Base-by-base conservation (phyloP, 2,329 filamentous ascomycete species). In the Clathrospora elynae region DNA sequence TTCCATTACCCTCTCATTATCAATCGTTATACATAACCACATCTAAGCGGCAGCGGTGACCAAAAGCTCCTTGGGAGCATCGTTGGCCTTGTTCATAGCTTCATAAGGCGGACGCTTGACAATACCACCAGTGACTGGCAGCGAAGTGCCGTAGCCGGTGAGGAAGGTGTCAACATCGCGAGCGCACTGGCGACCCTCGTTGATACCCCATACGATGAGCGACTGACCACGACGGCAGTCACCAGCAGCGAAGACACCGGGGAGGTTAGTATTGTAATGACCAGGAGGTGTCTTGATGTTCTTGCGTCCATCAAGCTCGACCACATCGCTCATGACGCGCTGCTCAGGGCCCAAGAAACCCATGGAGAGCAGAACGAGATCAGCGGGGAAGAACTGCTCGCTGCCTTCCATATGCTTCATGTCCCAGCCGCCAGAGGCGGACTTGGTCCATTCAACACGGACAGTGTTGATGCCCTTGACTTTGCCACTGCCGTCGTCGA, bases 131-230 rank as follows among this genome's bases (percentile, higher is more conserved):
- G 91, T 95, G 41, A 95, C 87, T 7, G 92, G 92, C 33, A 97
- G 81, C 64, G 81, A 82, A 45, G 88, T 91, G 66, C 83, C 78
- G 39, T 75, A 81, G 51, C 86, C 82, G 72, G 88, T 88, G 30
- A 97, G 85, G 78, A 83, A 96, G 37, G 89, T 73, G 71, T 97
- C 92, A 42, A 96, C 87, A 72, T 97, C 91, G 51, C 92, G 87
- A 62, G 92, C 92, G 61, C 87, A 86, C 76, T 93, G 88, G 61
- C 92, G 88, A 63, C 92, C 92, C 75, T 97, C 92, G 69, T 97
- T 97, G 78, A 97, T 97, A 69, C 91, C 92, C 90, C 91, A 97
- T 56, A 97, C 91, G 73, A 97, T 96, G 45, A 97, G 78, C 42
- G 90, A 95, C 75, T 97, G 92, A 42, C 92, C 92, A 66, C 92